Base-by-base conservation (phyloP, 129 eudicot species). In the Helianthus tuberosus region DNA sequence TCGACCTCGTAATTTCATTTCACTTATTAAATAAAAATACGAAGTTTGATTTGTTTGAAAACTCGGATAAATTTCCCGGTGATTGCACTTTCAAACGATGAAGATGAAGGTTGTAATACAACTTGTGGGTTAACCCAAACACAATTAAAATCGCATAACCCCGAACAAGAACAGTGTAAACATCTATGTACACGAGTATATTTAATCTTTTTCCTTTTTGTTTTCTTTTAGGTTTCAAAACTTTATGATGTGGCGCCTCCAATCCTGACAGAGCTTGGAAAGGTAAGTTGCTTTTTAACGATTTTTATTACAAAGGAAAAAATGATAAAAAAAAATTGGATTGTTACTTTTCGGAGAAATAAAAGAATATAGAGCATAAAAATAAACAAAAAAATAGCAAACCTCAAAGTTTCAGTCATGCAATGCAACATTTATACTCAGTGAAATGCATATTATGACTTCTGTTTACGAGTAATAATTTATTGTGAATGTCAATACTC, bases 231-330 rank as follows among this genome's bases (percentile, higher is more conserved):
- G 99, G 99, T 95, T 58, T 91, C 99, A 44, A 95, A 95, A 77
- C 99, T 95, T 66, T 95, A 83, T 73, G 97, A 95, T 52, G 97
- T 95, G 66, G 99, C 91, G 20, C 99, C 99, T 77, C 96, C 99
- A 8, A 84, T 95, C 5, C 90, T 95, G 7, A 78, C 87, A 57
- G 97, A 95, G 68, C 99, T 95, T 47, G 99, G 99, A 77, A 95
- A 95, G 96, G 99, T 91, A 80, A 52, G 57, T 51, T 84, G 27
- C 15, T 15, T 53, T 46, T 59, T 15, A 23, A 17, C 54, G 20
- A 32, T 55, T 66, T 41, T 65, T 79, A 35, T 72, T 55, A 12
- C 59, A 20, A 29, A 57, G 5, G 11, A n/a, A 32, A 27, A 50
- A 14, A 27, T 3, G 27, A 25, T 49, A 50, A 14, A 15, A 5